Evolutionary conservation across 352 stramenopile species (phyloP).

Genomic region (Pythium plurisporium): DNA sequence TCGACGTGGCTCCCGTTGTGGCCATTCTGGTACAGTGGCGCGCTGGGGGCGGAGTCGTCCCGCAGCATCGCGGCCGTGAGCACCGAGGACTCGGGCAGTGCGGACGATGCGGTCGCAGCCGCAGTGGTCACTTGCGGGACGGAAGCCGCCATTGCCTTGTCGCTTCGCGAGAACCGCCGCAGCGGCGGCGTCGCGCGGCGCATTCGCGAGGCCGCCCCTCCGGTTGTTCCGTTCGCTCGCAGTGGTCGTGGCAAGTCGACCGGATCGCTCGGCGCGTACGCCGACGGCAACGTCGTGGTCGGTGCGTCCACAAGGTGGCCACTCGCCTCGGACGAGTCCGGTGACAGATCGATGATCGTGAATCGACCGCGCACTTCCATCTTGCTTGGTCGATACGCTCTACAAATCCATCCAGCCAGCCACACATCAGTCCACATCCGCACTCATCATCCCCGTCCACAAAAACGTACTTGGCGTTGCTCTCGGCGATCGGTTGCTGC

Average conservation of each 20-base stretch:
- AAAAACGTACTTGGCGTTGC: conserved; percentile 2
- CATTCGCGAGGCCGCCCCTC: conserved; percentile 10
- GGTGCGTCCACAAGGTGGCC: conserved; percentile 6
- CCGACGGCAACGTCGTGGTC: conserved; percentile 21
- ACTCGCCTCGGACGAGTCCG: conserved; percentile 41
- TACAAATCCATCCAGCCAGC: not conserved
- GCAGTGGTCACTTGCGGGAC: conserved; percentile 11
- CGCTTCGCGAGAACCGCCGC: conserved; percentile 13
- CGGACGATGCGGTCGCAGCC: not conserved
- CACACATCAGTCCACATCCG: not conserved
- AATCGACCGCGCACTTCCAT: conserved; percentile 74
- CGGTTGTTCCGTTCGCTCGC: no score
- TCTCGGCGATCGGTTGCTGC: no score
- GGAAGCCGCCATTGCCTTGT: no score
- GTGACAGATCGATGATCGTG: conserved; percentile 77
- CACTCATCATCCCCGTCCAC: not conserved
- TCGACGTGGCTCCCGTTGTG: not conserved
- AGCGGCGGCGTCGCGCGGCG: conserved; percentile 10
- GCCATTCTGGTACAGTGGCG: no score
- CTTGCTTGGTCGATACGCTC: conserved; percentile 31
- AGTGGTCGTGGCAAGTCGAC: conserved; percentile 19
- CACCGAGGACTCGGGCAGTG: conserved; percentile 12
- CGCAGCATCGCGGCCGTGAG: conserved; percentile 21
- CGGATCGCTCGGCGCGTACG: conserved; percentile 26
- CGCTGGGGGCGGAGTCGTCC: no score